Conservation (phyloP, 176 grass and related monocot genomes). For the Oryza australiensis region DNA sequence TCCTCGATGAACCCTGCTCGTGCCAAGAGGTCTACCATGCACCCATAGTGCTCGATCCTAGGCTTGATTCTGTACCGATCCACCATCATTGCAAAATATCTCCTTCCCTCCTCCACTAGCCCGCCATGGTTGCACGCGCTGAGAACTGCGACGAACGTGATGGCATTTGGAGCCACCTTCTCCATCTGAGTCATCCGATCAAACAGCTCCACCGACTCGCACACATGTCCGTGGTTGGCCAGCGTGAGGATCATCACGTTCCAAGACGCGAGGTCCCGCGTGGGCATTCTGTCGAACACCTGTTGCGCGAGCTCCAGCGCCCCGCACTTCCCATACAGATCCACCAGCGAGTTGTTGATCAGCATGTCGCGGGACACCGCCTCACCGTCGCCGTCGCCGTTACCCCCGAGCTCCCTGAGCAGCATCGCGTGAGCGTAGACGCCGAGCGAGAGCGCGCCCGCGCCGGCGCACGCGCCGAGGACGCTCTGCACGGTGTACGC, state of each 20-base stretch:
- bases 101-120: conserved; percentile 56
- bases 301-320: conserved; percentile 54
- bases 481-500: conserved; percentile 84
- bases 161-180: conserved; percentile 52
- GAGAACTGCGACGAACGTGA: conserved; percentile 68
- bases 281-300: conserved; percentile 79
- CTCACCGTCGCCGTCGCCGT: neutral
- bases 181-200: conserved; percentile 38
- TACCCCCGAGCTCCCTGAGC: conserved; percentile 48
- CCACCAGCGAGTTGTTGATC: conserved; percentile 85
- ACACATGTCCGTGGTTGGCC: conserved; percentile 65
- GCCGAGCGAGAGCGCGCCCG: conserved; percentile 64
- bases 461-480: conserved; percentile 60
- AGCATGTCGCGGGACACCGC: conserved; percentile 59
- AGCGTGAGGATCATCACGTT: conserved; percentile 79
- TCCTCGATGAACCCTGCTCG: conserved; percentile 73
- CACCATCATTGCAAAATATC: conserved; percentile 63
- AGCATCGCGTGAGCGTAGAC: conserved; percentile 75
- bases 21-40: conserved; percentile 86
- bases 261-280: conserved; percentile 66
- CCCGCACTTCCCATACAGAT: conserved; percentile 79
- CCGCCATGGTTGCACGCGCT: conserved; percentile 83
- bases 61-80: conserved; percentile 47
- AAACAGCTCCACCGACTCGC: conserved; percentile 54
- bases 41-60: conserved; percentile 82